A percentile compares a stretch with the other conserved stretches of the same genome.
Conservation (phyloP, 345 rosid species). For the Boechera retrofracta region DNA sequence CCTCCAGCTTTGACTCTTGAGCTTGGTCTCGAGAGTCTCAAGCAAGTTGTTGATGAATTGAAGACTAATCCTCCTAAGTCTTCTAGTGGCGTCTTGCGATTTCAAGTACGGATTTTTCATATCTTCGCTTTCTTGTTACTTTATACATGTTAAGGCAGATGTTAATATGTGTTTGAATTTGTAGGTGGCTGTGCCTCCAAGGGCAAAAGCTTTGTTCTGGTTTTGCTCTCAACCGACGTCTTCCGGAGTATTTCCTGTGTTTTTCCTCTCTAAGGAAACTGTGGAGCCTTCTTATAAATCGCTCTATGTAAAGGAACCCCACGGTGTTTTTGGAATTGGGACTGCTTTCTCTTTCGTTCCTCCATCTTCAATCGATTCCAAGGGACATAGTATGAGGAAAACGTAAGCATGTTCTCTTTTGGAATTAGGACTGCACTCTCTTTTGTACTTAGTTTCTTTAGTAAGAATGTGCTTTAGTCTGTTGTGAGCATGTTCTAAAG, state of each 20-base stretch:
- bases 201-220: slow-evolving; percentile 86
- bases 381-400: slow-evolving; percentile 44
- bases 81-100: slow-evolving; percentile 64
- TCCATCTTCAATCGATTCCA: slow-evolving; percentile 45
- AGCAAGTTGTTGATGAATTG: slow-evolving; percentile 61
- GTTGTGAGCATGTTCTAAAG: slow-evolving; percentile 10
- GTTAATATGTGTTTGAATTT: slow-evolving; percentile 18
- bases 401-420: slow-evolving; percentile 49
- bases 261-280: slow-evolving; percentile 76
- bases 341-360: slow-evolving; percentile 66
- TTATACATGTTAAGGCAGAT: too few species aligned
- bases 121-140: background rate
- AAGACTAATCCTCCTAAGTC: slow-evolving; percentile 67
- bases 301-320: slow-evolving; percentile 57
- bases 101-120: slow-evolving; percentile 57
- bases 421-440: too few species aligned
- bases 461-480: background rate
- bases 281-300: slow-evolving; percentile 56
- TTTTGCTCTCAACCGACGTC: slow-evolving; percentile 73
- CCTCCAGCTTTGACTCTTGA: slow-evolving; percentile 86
- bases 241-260: slow-evolving; percentile 65
- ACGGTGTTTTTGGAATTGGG: slow-evolving; percentile 84
- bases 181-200: slow-evolving; percentile 88
- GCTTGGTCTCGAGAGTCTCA: slow-evolving; percentile 62
- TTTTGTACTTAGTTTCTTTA: slow-evolving; percentile 13